Conservation (phyloP, 441 rosid species). For the Arabidopsis hybrid region DNA sequence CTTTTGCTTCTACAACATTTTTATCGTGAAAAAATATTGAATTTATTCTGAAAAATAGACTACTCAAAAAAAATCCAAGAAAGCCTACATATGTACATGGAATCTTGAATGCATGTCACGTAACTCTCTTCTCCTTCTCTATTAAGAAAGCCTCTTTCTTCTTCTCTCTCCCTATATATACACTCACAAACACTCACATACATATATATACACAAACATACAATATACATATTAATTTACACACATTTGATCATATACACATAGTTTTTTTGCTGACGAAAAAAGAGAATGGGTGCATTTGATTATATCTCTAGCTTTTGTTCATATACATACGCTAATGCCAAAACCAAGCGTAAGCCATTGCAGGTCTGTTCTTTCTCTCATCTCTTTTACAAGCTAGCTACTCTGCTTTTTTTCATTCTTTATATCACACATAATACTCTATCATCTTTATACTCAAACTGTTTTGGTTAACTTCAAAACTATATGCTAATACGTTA, state of each 20-base stretch:
- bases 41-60: slow-evolving; percentile 5
- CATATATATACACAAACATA: background rate
- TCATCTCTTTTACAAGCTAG: background rate
- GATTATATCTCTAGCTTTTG: slow-evolving; percentile 83
- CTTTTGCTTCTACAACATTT: slow-evolving; percentile 18
- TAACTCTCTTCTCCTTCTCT: slow-evolving; percentile 44
- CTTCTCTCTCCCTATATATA: slow-evolving; percentile 40
- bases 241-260: slow-evolving; percentile 21
- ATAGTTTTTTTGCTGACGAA: slow-evolving; percentile 17
- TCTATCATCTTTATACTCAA: background rate
- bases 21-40: slow-evolving; percentile 6
- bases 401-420: background rate
- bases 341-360: slow-evolving; percentile 78
- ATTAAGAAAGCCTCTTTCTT: slow-evolving; percentile 37
- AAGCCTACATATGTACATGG: slow-evolving; percentile 30
- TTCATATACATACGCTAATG: slow-evolving; percentile 58
- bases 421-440: background rate
- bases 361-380: slow-evolving; percentile 69
- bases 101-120: slow-evolving; percentile 39
- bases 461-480: slow-evolving; percentile 18
- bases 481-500: background rate
- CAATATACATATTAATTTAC: background rate
- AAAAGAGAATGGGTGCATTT: slow-evolving; percentile 80
- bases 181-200: background rate
- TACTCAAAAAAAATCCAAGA: background rate